These are phyloP conservation scores for Astragalus membranaceus DNA, from an alignment of 306 rosid genomes.

Conservation along the genomic window DNA sequence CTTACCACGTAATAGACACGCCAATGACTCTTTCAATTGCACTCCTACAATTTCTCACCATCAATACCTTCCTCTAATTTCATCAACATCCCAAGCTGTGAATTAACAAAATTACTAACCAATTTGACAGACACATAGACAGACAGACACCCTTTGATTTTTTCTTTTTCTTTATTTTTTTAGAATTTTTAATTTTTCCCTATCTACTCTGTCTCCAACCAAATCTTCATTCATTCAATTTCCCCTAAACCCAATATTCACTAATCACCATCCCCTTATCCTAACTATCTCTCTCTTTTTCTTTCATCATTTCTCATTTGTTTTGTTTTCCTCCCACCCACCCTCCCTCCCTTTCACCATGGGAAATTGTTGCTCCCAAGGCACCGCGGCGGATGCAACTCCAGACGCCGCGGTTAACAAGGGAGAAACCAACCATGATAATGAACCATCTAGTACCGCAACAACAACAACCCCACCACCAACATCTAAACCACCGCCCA, in stretches of 20 bases:
- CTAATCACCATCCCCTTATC: constrained; percentile 26
- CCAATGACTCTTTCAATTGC: constrained; percentile 35
- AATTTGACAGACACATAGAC: constrained; percentile 3
- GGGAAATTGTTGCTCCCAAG: constrained; percentile 96
- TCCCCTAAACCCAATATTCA: constrained; percentile 37
- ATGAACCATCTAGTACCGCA: neutral
- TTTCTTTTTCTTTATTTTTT: neutral
- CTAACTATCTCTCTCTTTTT: constrained; percentile 9
- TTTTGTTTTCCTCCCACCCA: constrained; percentile 18
- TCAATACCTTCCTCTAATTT: constrained; percentile 36
- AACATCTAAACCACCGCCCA: neutral
- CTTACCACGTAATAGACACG: constrained; percentile 12
- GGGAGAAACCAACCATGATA: constrained; percentile 20
- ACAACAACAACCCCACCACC: constrained; percentile 5
- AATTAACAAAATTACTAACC: neutral
- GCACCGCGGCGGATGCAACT: constrained; percentile 33
- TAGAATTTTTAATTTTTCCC: neutral
- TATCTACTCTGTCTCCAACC: neutral
- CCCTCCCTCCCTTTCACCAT: constrained; percentile 38
- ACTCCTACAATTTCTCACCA: constrained; percentile 68
- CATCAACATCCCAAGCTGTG: constrained; percentile 47
- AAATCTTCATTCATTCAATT: constrained; percentile 27
- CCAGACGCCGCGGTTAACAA: neutral
- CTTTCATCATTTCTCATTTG: neutral
- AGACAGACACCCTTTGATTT: neutral